Evolutionary conservation across 257 asterid species (phyloP).

Genomic region (Solanum microdontum): DNA sequence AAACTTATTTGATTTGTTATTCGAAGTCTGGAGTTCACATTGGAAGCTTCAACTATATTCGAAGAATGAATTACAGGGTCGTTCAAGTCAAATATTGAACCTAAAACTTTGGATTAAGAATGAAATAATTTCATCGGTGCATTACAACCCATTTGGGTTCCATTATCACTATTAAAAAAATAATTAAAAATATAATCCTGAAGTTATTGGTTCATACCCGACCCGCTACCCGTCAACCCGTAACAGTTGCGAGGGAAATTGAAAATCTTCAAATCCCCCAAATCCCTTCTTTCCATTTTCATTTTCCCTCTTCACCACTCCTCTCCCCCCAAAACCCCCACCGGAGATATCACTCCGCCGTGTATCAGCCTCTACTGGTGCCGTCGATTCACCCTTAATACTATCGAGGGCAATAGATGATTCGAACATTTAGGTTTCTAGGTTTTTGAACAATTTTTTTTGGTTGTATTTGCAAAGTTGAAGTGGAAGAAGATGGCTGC

Average conservation of each 20-base stretch:
- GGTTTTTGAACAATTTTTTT: not conserved
- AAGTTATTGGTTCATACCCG: not conserved
- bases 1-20: too few species aligned
- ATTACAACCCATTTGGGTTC: too few species aligned
- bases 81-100: not conserved
- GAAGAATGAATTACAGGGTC: not conserved
- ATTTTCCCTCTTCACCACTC: not conserved
- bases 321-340: not conserved
- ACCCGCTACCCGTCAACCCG: not conserved
- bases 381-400: not conserved
- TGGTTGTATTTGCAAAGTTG: not conserved
- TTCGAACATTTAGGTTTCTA: not conserved
- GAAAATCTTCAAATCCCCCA: not conserved
- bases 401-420: not conserved
- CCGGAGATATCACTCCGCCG: not conserved
- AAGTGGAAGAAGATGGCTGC: constrained; percentile 36
- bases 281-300: not conserved
- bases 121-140: too few species aligned
- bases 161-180: too few species aligned
- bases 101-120: too few species aligned
- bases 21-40: too few species aligned
- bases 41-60: too few species aligned
- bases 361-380: not conserved
- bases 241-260: constrained; percentile 4
- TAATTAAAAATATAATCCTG: too few species aligned